Base-by-base conservation (phyloP, 1,284 basidiomycete species). In the Ustilago trichophora region DNA sequence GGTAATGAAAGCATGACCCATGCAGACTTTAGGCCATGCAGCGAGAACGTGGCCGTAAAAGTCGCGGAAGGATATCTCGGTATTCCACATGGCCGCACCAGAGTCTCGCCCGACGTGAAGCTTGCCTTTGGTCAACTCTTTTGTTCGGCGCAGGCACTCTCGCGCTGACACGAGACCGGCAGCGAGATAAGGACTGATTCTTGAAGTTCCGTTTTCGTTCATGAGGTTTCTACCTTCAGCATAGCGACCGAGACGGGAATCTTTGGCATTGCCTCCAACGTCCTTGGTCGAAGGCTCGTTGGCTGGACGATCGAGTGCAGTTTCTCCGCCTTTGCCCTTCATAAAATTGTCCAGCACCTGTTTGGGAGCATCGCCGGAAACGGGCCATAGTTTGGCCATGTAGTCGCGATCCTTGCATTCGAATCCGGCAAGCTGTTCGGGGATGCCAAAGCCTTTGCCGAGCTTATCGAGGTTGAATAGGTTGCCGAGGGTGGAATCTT, bases 1-100 rank as follows among this genome's bases (percentile, higher is more conserved):
- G 80, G 91, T 90, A 24, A 85, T 81, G 76, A 84, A 87, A 2
- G 85, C 85, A 43, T 84, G 76, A 2, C 85, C 84, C 70, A 75
- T 76, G 41, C 88, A 90, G 4, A 93, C 89, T n/a, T 91, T 85
- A 13, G 93, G 93, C 82, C 87, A 93, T 3, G 88, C 87, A 0
- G 87, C 87, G 40, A 96, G 83, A 16, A 95, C 86, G 77, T 89
- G 86, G 2, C 84, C 64, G 64, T 73, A 76, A 25, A 78, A 78
- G 33, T 78, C 76, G 33, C 73, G 72, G 57, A 77, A 78, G 13
- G 54, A 52, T 33, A 94, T 82, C 79, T 95, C 93, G 72, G 90
- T 89, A 1, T 91, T 85, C 92, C 92, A 97, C 65, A 89, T 87
- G 3, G 91, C 92, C 8, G 89, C 81, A 2, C 91, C 91, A 0